These are phyloP conservation scores for Pleurotus ostreatus DNA, from an alignment of 768 basidiomycete species.

Conservation along the genomic window DNA sequence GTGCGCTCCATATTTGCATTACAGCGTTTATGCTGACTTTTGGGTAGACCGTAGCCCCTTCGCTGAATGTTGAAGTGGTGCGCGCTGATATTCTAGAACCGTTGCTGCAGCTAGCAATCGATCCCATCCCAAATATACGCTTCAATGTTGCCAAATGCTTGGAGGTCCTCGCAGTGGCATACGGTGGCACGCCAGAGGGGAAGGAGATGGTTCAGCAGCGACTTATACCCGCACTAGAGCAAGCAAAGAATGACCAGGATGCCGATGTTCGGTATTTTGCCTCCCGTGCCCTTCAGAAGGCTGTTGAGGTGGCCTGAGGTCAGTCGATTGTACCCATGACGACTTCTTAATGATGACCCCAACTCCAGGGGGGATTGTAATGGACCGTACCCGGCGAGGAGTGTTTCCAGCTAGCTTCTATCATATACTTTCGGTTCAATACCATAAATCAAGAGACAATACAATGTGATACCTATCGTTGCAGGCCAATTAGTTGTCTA, in stretches of 20 bases:
- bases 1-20: slow-evolving; percentile 39
- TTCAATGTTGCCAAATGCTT: slow-evolving; percentile 97
- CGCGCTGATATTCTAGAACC: slow-evolving; percentile 80
- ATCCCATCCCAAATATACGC: slow-evolving; percentile 97
- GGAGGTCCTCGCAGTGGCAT: slow-evolving; percentile 79
- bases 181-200: slow-evolving; percentile 64
- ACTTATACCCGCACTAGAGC: slow-evolving; percentile 80
- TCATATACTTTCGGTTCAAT: slow-evolving; percentile 7
- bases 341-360: background rate
- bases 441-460: slow-evolving; percentile 7
- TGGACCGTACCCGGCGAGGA: background rate
- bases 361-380: background rate
- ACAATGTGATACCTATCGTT: background rate
- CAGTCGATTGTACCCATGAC: background rate
- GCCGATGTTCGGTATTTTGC: slow-evolving; percentile 98
- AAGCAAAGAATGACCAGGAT: slow-evolving; percentile 83
- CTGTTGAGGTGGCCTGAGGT: slow-evolving; percentile 17
- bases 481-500: too few relatives aligned
- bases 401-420: slow-evolving; percentile 1
- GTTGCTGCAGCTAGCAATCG: slow-evolving; percentile 75
- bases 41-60: slow-evolving; percentile 87
- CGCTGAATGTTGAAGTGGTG: slow-evolving; percentile 80
- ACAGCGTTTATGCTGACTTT: background rate
- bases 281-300: slow-evolving; percentile 68
- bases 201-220: slow-evolving; percentile 67